Evolutionary conservation across 441 rosid genomes (phyloP).

Genomic region (Erodium moschatum): DNA sequence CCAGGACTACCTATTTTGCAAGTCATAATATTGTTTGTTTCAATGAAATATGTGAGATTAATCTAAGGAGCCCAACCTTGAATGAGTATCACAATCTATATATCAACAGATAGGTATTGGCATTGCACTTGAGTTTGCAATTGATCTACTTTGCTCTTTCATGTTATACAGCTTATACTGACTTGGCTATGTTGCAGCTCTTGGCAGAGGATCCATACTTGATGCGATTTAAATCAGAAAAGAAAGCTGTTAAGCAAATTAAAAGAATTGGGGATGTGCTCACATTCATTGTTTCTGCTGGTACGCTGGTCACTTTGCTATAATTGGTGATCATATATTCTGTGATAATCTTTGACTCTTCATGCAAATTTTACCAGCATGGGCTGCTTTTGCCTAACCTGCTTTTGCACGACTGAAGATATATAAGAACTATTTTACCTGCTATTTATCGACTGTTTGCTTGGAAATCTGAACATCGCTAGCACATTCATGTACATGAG

Average conservation of each 20-base stretch:
- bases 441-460: neutral
- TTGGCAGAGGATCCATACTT: conserved; percentile 2
- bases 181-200: neutral
- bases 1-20: neutral
- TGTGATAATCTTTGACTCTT: neutral
- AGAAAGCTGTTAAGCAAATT: neutral
- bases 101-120: neutral
- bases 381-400: too few species aligned
- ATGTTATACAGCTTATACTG: neutral
- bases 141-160: neutral
- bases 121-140: neutral
- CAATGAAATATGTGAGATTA: neutral
- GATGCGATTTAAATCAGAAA: neutral
- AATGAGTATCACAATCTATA: neutral
- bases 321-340: neutral
- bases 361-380: neutral
- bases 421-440: too few species aligned
- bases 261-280: neutral
- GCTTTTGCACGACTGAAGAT: too few species aligned
- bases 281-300: neutral
- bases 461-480: neutral
- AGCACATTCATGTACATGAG: neutral
- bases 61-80: neutral
- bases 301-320: conserved; percentile 1
- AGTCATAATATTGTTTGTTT: neutral